Base-by-base conservation (phyloP, 768 basidiomycete species). In the Panaeolus papilionaceus region DNA sequence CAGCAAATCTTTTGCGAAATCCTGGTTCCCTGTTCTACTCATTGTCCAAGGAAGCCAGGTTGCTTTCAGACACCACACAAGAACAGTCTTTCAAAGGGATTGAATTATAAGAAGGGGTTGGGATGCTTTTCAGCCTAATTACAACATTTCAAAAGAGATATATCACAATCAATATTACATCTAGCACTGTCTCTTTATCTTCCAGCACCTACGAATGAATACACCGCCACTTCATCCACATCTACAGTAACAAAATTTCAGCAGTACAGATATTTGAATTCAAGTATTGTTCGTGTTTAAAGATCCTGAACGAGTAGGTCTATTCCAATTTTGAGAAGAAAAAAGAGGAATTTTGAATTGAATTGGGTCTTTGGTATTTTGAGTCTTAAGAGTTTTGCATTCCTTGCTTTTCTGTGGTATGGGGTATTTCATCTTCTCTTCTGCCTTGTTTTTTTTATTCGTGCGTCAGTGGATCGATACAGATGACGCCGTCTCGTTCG, bases 401-500 rank as follows among this genome's bases (percentile, higher is more conserved):
- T 58, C 16, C 6, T n/a, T 14, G 5, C 18, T 44, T 44, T 44
- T 16, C 8, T 51, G 23, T 23, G 54, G 26, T 58, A 58, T 58
- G 47, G 47, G 47, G 47, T 20, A 26, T 58, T 51, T 33, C 33
- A 18, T 58, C 14, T 4, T 33, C 14, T 58, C 28, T 58, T 37
- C 33, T 58, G 33, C 14, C 33, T 58, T 58, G 28, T 33, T 58
- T 18, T 47, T 47, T 58, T 58, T 58, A 58, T 33, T 58, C 54
- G 54, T 96, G 95, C 37, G 93, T 95, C 70, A 94, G 81, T 26
- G 92, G 81, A 78, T 98, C 96, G 62, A 98, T 88, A 77, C 93
- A 96, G 65, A 98, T 87, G 63, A 95, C 88, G 2, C 96, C 96
- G 73, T 94, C 94, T 8, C 91, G 88, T 77, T 98, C 96, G 77